Evolutionary conservation across 2,329 filamentous ascomycete species (phyloP).

Genomic region (Dryadomyces quercivorus): DNA sequence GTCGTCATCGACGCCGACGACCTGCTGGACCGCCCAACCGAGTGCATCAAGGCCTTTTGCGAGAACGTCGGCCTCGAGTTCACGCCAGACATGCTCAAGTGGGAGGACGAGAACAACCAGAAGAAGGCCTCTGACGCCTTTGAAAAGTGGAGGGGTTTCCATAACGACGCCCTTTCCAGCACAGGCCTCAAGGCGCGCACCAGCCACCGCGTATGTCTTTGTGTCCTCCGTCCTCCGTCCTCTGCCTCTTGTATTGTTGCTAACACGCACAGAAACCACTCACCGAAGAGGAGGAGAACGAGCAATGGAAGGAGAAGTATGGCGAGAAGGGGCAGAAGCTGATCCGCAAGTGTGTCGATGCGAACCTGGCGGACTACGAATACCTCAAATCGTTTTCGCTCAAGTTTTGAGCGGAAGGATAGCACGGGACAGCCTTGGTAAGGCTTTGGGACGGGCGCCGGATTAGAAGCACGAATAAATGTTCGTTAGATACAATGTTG

Average conservation of each 20-base stretch:
- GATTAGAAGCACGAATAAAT: background rate
- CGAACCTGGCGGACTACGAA: constrained; percentile 64
- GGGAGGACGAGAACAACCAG: constrained; percentile 67
- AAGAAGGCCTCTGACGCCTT: constrained; percentile 60
- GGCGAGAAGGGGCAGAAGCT: constrained; percentile 57
- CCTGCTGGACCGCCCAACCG: constrained; percentile 71
- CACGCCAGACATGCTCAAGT: constrained; percentile 65
- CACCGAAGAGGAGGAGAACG: constrained; percentile 53
- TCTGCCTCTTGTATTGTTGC: background rate
- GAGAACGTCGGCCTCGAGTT: constrained; percentile 69
- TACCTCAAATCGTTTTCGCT: constrained; percentile 70
- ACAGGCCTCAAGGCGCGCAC: constrained; percentile 59
- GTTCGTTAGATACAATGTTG: background rate
- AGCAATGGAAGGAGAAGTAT: constrained; percentile 63
- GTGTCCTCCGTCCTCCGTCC: background rate
- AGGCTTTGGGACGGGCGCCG: background rate
- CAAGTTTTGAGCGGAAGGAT: constrained; percentile 29
- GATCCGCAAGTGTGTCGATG: constrained; percentile 59
- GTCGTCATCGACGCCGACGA: constrained; percentile 92
- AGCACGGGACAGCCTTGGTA: background rate
- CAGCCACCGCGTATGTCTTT: constrained; percentile 42
- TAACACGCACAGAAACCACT: constrained; percentile 39
- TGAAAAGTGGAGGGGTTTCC: constrained; percentile 95
- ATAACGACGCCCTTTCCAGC: constrained; percentile 85
- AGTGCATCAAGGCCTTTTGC: constrained; percentile 69